Evolutionary conservation across 2,329 filamentous ascomycete species (phyloP).

Genomic region (Fusarium paranaense): DNA sequence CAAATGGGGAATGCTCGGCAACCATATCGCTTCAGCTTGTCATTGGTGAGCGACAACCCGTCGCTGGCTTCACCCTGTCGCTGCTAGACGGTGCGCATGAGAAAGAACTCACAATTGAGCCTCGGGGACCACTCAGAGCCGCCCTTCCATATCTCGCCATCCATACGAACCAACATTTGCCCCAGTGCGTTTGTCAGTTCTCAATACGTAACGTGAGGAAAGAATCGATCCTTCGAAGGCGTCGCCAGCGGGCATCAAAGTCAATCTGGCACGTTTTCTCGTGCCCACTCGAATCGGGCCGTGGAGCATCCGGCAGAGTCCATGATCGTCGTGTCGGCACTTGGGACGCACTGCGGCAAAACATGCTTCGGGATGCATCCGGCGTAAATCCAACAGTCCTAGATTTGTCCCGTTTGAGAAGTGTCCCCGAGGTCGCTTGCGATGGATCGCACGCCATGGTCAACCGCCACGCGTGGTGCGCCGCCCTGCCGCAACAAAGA

Average conservation of each 20-base stretch:
- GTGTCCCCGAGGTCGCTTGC: slow-evolving; percentile 36
- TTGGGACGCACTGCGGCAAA: slow-evolving; percentile 34
- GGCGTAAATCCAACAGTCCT: slow-evolving; percentile 21
- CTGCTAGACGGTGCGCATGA: neutral
- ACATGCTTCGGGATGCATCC: slow-evolving; percentile 20
- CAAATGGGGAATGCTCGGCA: slow-evolving; percentile 17
- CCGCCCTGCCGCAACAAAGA: slow-evolving; percentile 23
- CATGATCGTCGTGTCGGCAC: slow-evolving; percentile 38
- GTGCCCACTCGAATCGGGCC: slow-evolving; percentile 39
- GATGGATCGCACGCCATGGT: slow-evolving; percentile 33
- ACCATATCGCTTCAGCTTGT: neutral
- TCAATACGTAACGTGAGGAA: slow-evolving; percentile 21
- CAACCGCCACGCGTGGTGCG: slow-evolving; percentile 18
- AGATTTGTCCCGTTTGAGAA: slow-evolving; percentile 40
- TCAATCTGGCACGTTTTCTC: neutral
- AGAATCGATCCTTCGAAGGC: slow-evolving; percentile 13
- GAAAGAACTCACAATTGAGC: slow-evolving; percentile 32
- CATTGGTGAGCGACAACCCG: slow-evolving; percentile 21
- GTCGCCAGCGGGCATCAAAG: neutral
- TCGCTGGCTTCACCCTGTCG: neutral
- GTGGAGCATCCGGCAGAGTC: slow-evolving; percentile 35
- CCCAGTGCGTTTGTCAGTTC: slow-evolving; percentile 17
- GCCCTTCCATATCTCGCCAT: slow-evolving; percentile 2
- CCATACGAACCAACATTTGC: slow-evolving; percentile 17
- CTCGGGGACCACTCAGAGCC: slow-evolving; percentile 6